Percentiles rank a stretch among this genome's conserved stretches.
Conservation (phyloP, 2,329 filamentous ascomycete genomes). For the Verticillium alfalfae region DNA sequence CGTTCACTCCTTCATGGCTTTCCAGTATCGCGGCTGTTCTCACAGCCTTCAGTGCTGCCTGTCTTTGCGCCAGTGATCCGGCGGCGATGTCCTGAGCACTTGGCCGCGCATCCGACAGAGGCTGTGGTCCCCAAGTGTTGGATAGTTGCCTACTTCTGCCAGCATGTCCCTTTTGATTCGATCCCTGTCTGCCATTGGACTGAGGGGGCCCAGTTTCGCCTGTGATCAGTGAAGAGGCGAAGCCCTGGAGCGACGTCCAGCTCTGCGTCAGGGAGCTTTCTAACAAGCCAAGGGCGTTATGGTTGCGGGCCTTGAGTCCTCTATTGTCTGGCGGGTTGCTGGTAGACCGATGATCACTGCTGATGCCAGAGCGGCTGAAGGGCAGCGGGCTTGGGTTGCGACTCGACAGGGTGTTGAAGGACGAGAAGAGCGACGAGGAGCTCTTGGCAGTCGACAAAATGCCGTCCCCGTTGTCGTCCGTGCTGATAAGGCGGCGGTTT, state of each 20-base stretch:
- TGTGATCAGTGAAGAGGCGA: constrained; percentile 40
- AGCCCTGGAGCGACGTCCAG: constrained; percentile 51
- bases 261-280: constrained; percentile 47
- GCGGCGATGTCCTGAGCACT: constrained; percentile 44
- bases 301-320: not conserved
- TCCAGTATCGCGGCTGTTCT: constrained; percentile 56
- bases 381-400: constrained; percentile 45
- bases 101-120: constrained; percentile 30
- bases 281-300: constrained; percentile 26
- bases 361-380: constrained; percentile 25
- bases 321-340: constrained; percentile 4
- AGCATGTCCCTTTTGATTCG: constrained; percentile 12
- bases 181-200: constrained; percentile 19
- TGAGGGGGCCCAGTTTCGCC: constrained; percentile 24
- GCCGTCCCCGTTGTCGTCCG: constrained; percentile 18
- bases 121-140: constrained; percentile 43
- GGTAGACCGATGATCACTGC: constrained; percentile 16
- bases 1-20: constrained; percentile 55
- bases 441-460: constrained; percentile 18
- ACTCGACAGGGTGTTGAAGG: constrained; percentile 30
- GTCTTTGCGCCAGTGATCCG: constrained; percentile 47
- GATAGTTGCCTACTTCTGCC: constrained; percentile 13
- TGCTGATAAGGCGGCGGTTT: constrained; percentile 38
- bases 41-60: constrained; percentile 48
- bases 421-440: constrained; percentile 13